Evolutionary conservation across 352 stramenopile species (phyloP).

Genomic region (Phytophthora aleatoria): DNA sequence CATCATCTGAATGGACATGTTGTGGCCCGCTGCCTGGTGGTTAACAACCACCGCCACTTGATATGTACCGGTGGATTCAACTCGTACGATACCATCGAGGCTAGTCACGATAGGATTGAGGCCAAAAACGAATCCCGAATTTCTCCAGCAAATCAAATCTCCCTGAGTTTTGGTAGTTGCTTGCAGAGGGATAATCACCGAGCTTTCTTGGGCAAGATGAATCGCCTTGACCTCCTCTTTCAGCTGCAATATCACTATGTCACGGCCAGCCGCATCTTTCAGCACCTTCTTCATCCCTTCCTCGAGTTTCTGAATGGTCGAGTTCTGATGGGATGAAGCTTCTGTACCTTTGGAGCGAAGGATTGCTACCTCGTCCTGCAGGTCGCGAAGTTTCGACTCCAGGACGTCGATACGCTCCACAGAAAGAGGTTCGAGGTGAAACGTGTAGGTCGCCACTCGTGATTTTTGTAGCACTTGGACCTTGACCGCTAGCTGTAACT

Average conservation of each 20-base stretch:
- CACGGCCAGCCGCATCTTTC: neutral
- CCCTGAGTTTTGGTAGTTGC: neutral
- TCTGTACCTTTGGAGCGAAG: neutral
- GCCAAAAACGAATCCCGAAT: neutral
- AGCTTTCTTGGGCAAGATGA: neutral
- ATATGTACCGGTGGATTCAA: constrained; percentile 4
- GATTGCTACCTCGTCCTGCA: constrained; percentile 1
- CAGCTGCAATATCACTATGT: neutral
- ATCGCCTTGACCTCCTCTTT: constrained; percentile 5
- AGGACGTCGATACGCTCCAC: constrained; percentile 13
- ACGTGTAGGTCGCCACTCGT: constrained; percentile 1
- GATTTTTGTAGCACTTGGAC: neutral
- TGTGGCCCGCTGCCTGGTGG: neutral
- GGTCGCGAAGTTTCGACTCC: constrained; percentile 20
- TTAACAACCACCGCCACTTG: constrained; percentile 17
- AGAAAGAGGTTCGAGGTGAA: constrained; percentile 2
- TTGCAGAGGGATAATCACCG: neutral
- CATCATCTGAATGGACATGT: constrained; percentile 9
- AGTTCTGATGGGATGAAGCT: neutral
- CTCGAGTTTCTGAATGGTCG: neutral
- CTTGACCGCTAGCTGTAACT: constrained; percentile 1
- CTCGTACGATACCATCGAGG: neutral
- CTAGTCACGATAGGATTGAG: neutral
- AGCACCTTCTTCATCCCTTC: constrained; percentile 1
- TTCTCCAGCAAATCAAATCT: constrained; percentile 13